These are phyloP conservation scores for Phytopythium montanum DNA, from an alignment of 352 stramenopile species.

Conservation along the genomic window DNA sequence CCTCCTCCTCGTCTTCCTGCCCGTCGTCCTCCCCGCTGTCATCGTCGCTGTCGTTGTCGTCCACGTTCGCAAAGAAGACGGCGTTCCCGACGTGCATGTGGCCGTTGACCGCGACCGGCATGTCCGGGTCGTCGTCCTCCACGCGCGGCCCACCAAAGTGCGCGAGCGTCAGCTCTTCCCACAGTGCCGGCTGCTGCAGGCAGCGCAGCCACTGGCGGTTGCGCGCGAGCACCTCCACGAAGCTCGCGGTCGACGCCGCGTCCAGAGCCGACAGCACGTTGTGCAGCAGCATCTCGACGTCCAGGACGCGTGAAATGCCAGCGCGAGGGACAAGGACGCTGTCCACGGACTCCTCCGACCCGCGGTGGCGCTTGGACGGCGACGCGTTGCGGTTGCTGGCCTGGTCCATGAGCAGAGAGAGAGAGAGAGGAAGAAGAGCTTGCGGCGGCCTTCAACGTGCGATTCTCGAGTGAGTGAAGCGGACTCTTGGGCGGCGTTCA, in stretches of 20 bases:
- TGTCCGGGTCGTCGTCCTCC: background rate
- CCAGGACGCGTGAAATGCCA: conserved; percentile 15
- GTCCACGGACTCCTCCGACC: background rate
- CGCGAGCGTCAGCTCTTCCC: conserved; percentile 15
- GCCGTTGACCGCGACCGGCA: background rate
- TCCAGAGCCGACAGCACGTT: conserved; percentile 25
- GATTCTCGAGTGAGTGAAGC: background rate
- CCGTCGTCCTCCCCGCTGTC: too few species aligned
- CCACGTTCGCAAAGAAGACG: background rate
- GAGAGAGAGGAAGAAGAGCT: background rate
- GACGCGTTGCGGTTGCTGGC: background rate
- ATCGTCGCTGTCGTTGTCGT: background rate
- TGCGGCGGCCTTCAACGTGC: conserved; percentile 3
- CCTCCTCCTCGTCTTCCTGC: conserved; percentile 15
- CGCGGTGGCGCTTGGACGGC: conserved; percentile 18
- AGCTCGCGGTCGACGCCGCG: conserved; percentile 17
- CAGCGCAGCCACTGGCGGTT: conserved; percentile 18
- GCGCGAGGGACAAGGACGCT: background rate
- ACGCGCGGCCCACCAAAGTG: conserved; percentile 18
- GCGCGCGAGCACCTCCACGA: conserved; percentile 25
- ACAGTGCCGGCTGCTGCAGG: conserved; percentile 21
- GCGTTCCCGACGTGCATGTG: background rate
- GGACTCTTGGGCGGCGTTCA: background rate
- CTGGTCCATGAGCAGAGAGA: background rate
- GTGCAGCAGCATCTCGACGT: conserved; percentile 28